Conservation (phyloP, 257 asterid genomes). For the Handroanthus guayacan region DNA sequence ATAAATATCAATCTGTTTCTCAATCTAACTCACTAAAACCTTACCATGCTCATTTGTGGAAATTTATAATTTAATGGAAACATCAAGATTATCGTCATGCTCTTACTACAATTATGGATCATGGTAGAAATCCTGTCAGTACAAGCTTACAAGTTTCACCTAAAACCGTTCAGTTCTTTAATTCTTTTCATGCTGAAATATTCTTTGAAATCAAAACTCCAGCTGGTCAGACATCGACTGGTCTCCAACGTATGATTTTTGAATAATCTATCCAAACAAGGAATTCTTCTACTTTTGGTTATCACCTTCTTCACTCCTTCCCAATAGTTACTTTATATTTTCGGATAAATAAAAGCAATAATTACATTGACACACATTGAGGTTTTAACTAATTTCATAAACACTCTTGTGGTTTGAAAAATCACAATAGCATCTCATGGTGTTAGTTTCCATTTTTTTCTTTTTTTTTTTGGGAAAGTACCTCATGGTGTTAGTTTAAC, state of each 20-base stretch:
- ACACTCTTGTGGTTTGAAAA: too few relatives aligned
- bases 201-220: conserved; percentile 9
- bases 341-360: too few relatives aligned
- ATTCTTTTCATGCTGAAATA: conserved; percentile 1
- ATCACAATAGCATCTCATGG: too few relatives aligned
- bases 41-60: neutral
- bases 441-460: too few relatives aligned
- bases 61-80: neutral
- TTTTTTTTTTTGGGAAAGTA: too few relatives aligned
- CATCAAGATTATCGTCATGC: neutral
- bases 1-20: conserved; percentile 2
- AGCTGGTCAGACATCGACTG: neutral
- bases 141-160: neutral
- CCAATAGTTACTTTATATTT: too few relatives aligned
- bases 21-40: neutral
- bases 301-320: neutral
- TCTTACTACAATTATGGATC: neutral
- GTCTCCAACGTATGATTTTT: neutral
- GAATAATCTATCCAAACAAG: neutral
- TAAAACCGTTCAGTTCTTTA: neutral
- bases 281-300: neutral
- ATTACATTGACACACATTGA: too few relatives aligned
- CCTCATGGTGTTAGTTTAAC: too few relatives aligned
- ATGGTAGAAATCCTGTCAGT: neutral
- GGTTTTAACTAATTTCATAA: too few relatives aligned